Evolutionary conservation across 2,329 filamentous ascomycete species (phyloP), one percentile per base, ranked within the genome.

Genomic region (Ophiostoma populinum): DNA sequence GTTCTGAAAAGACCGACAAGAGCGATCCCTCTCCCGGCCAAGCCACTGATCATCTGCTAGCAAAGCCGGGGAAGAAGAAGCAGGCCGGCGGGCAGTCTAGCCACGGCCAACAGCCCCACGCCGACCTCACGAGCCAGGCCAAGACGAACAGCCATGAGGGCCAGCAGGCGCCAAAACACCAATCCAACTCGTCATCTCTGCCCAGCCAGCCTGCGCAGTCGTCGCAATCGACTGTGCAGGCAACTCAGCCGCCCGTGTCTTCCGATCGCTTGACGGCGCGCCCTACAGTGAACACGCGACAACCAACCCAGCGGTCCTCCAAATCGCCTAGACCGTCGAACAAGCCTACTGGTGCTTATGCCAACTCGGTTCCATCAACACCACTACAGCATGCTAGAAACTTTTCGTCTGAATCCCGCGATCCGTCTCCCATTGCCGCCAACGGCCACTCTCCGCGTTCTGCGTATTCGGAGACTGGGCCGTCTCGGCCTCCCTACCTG

Each of bases 331-430:
- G 49, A 24, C 46, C 44, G 18, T 48, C 42, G 11, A 26, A 28
- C 24, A 45, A 45, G 25, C 26, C 52, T 33, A 49, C 47, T 19
- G 51, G 54, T 36, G 48, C 57, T 11, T 66, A 92, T 51, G 92
- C 87, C 17, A 92, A 69, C 52, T 95, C 87, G 7, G 81, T 94
- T 32, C 87, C 87, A 1, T 92, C 87, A 1, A 95, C 87, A 3
- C 90, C 87, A 7, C 81, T 87, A 50, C 86, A 94, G 53, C 79
- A 81, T 55, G 73, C 85, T 44, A 75, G 83, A 40, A 77, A 86
- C 48, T 79, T 90, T 49, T 79, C 79, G 3, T 80, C 80, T 48
- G 73, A 75, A 51, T 90, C 85, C 32, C 70, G 67, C 42, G 68
- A 72, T 42, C 86, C 83, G 8, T 94, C 86, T 12, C 86, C 87